Base-by-base conservation (phyloP, 192 early-diverging fungal genomes). In the Entomortierella chlamydospora region DNA sequence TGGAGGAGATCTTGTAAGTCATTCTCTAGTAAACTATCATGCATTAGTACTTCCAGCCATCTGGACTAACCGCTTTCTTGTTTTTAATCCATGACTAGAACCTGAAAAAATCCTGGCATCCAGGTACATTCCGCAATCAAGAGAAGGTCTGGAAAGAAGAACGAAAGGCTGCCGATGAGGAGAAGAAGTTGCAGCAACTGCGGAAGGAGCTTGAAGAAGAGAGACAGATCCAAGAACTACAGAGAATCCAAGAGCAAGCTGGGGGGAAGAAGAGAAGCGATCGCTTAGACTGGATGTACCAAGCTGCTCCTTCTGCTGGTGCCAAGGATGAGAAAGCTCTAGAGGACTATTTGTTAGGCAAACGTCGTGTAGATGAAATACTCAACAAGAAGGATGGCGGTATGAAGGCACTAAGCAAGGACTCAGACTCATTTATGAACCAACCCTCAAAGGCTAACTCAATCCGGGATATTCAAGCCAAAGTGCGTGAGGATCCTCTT, bases 51-150 rank as follows among this genome's bases (percentile, higher is more conserved):
- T 10, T 23, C 45, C 12, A 8, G 15, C 20, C 15, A 20, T 3
- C 5, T 20, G 20, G 45, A 29, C 42, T 52, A 34, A 61, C 18
- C 52, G 4, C 17, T 29, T 25, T 55, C 13, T 20, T 61, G 20
- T 61, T 23, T 50, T 8, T 39, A 17, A 33, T 34, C 10, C 26
- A 26, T 47, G 37, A 41, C 50, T 84, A 85, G 84, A 96, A 95
- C 72, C 87, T 97, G 87, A 97, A 98, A 92, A 99, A 98, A 86
- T 95, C 92, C 34, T 99, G 96, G 96, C 97, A 98, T 90, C 95
- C 97, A 64, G 86, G 87, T 65, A 97, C 96, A 34, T 89, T 93
- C 61, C 90, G 91, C 47, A 97, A 98, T 84, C 95, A 95, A 83
- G 97, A 97, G 58, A 90, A 91, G 65, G 90, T 96, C 28, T 96